Conservation (phyloP, 192 early-diverging fungal genomes). For the Coemansia aciculifera region DNA sequence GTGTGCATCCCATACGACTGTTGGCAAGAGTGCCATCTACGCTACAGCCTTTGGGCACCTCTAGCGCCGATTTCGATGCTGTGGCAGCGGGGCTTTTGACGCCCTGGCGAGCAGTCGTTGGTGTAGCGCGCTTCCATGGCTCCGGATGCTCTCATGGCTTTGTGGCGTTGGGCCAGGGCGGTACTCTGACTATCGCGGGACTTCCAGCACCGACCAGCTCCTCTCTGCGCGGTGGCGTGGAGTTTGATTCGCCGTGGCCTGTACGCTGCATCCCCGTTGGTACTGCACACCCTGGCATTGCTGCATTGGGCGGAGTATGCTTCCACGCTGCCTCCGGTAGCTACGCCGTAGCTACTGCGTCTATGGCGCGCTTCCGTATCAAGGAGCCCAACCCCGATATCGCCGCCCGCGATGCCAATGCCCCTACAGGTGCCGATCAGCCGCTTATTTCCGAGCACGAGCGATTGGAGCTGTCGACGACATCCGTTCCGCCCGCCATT, state of each 20-base stretch:
- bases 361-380: constrained; percentile 64
- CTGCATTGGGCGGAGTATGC: constrained; percentile 65
- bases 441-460: constrained; percentile 40
- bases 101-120: constrained; percentile 23
- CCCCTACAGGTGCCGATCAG: constrained; percentile 12
- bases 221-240: constrained; percentile 32
- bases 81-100: constrained; percentile 23
- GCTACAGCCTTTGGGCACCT: constrained; percentile 11
- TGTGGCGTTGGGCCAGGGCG: constrained; percentile 41
- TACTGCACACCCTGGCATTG: constrained; percentile 37
- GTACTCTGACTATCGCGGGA: constrained; percentile 35
- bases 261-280: constrained; percentile 44
- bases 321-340: constrained; percentile 84
- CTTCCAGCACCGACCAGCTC: constrained; percentile 20
- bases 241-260: constrained; percentile 54
- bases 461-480: constrained; percentile 37
- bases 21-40: constrained; percentile 20
- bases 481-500: constrained; percentile 62
- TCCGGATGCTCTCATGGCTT: constrained; percentile 40
- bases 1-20: constrained; percentile 46
- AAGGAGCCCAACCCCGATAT: constrained; percentile 69
- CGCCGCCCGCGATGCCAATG: constrained; percentile 28
- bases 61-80: constrained; percentile 25
- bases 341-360: constrained; percentile 76
- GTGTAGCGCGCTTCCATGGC: constrained; percentile 46